These are phyloP conservation scores for Heliophila coronopifolia DNA, from an alignment of 441 rosid genomes.

Conservation along the genomic window DNA sequence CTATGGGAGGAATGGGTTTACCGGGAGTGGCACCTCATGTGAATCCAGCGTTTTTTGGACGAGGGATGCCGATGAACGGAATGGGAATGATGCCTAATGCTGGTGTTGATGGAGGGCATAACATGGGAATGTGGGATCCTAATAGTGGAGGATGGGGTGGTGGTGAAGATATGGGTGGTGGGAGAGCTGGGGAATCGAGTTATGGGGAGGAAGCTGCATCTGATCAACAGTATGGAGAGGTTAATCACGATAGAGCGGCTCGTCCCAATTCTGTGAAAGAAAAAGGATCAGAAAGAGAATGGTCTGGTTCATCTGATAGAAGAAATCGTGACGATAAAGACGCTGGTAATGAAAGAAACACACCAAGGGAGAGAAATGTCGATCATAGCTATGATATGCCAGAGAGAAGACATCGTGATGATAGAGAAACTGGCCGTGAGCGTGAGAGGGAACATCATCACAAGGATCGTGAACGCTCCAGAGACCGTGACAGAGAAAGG, in stretches of 20 bases:
- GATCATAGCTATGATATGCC: conserved; percentile 52
- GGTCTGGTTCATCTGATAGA: conserved; percentile 73
- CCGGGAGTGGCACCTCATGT: conserved; percentile 86
- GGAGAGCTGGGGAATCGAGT: conserved; percentile 77
- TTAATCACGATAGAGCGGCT: conserved; percentile 53
- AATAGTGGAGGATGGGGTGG: conserved; percentile 71
- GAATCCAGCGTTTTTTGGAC: conserved; percentile 78
- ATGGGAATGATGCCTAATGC: conserved; percentile 79
- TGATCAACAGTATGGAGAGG: conserved; percentile 76
- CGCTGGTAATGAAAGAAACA: conserved; percentile 47
- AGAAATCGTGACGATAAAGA: conserved; percentile 55
- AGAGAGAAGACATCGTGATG: conserved; percentile 64
- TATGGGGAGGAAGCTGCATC: conserved; percentile 82
- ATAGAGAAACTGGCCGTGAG: conserved; percentile 56
- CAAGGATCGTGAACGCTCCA: conserved; percentile 52
- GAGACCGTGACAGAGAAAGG: conserved; percentile 49
- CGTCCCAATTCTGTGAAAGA: conserved; percentile 51
- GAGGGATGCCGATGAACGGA: conserved; percentile 71
- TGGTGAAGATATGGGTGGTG: conserved; percentile 62
- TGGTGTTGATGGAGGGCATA: conserved; percentile 60
- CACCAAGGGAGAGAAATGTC: conserved; percentile 53
- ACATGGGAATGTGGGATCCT: conserved; percentile 80
- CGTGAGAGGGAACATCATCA: conserved; percentile 58
- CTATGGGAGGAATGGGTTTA: conserved; percentile 57
- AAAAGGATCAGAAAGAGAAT: conserved; percentile 62